phyloP scores from a whole-genome alignment of 2,329 filamentous ascomycete species.

The Orbilia quercus region DNA sequence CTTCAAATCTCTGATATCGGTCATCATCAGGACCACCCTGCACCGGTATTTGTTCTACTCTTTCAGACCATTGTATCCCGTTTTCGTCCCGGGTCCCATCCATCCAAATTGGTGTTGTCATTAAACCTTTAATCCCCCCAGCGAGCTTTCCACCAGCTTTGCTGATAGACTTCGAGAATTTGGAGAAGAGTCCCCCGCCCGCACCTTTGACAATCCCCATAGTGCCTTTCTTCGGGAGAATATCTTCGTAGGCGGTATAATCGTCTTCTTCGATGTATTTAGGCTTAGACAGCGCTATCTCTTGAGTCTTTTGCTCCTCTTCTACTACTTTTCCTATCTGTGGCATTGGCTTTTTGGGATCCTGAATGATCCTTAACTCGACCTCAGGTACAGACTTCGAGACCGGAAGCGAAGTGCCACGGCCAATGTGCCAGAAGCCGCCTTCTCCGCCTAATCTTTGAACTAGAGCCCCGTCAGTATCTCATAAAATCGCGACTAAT shows the following conservation, averaged over 20 bases:
- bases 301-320: slow-evolving; percentile 15
- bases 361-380: slow-evolving; percentile 26
- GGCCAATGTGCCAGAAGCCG: slow-evolving; percentile 28
- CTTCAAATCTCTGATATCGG: slow-evolving; percentile 12
- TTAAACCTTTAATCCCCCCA: slow-evolving; percentile 5
- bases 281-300: not conserved
- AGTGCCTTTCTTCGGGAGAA: slow-evolving; percentile 19
- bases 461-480: slow-evolving; percentile 10
- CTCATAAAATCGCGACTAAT: not conserved
- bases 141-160: slow-evolving; percentile 23
- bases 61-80: no score
- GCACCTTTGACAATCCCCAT: not conserved
- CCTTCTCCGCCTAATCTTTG: slow-evolving; percentile 28
- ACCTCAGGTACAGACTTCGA: slow-evolving; percentile 24
- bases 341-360: slow-evolving; percentile 7
- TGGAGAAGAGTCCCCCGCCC: slow-evolving; percentile 15
- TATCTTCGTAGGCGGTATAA: slow-evolving; percentile 26
- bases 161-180: slow-evolving; percentile 6
- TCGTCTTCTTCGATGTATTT: slow-evolving; percentile 23
- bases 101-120: not conserved
- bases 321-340: not conserved
- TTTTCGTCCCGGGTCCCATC: slow-evolving; percentile 12
- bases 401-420: slow-evolving; percentile 11
- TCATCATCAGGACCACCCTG: not conserved
- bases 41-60: not conserved